Conservation (phyloP, 2,329 filamentous ascomycete genomes). For the Cladophialophora bantiana region DNA sequence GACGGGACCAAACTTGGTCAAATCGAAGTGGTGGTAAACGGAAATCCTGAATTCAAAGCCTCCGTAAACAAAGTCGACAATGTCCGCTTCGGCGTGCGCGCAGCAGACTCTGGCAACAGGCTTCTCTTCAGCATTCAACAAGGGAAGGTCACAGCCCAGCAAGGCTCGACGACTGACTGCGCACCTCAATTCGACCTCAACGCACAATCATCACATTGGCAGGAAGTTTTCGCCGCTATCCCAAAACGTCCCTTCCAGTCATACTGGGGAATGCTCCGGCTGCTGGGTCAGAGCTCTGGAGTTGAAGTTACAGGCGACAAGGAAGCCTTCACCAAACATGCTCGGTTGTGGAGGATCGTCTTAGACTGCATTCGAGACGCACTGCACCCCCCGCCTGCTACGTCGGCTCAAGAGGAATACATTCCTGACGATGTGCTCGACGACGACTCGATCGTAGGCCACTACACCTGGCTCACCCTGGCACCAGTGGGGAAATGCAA, state of each 20-base stretch:
- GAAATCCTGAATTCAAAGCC: conserved; percentile 23
- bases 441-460: conserved; percentile 33
- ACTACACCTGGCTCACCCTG: conserved; percentile 33
- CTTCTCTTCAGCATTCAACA: conserved; percentile 10
- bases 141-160: conserved; percentile 1
- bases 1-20: neutral
- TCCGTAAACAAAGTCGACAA: neutral
- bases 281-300: conserved; percentile 29
- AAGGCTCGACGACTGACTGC: neutral
- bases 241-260: conserved; percentile 34
- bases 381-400: conserved; percentile 4
- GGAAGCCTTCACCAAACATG: conserved; percentile 27
- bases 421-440: conserved; percentile 27
- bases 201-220: conserved; percentile 29
- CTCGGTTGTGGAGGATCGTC: conserved; percentile 28
- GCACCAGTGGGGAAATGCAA: conserved; percentile 32
- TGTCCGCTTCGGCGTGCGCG: conserved; percentile 7
- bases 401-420: neutral
- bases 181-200: conserved; percentile 26
- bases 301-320: conserved; percentile 29
- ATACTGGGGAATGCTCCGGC: conserved; percentile 36
- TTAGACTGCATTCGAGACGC: conserved; percentile 28
- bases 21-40: conserved; percentile 11
- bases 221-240: conserved; percentile 23
- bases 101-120: conserved; percentile 3